Conservation (phyloP, 1,284 basidiomycete genomes). For the Trametes pubescens region DNA sequence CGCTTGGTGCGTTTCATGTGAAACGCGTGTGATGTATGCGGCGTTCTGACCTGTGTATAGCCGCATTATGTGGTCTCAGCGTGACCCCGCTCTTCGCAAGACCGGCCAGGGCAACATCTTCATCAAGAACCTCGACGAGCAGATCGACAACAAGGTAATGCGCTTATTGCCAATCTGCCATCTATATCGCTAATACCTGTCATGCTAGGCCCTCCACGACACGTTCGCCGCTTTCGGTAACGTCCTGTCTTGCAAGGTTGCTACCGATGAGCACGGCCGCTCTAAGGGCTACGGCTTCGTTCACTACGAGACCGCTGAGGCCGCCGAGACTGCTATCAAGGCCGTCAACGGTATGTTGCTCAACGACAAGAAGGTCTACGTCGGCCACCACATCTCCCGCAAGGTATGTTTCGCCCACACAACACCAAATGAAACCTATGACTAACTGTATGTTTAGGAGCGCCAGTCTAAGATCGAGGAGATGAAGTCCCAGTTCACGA, state of each 20-base stretch:
- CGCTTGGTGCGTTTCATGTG: slow-evolving; percentile 73
- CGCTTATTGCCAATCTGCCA: slow-evolving; percentile 17
- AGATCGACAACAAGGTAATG: slow-evolving; percentile 96
- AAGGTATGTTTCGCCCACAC: slow-evolving; percentile 64
- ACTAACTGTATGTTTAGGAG: slow-evolving; percentile 59
- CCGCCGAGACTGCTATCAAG: slow-evolving; percentile 96
- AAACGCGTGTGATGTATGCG: slow-evolving; percentile 1
- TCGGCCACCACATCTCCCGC: slow-evolving; percentile 97
- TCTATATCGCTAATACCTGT: neutral
- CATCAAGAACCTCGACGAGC: slow-evolving; percentile 99
- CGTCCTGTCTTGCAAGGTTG: slow-evolving; percentile 99
- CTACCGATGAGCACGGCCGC: slow-evolving; percentile 90
- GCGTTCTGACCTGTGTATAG: slow-evolving; percentile 46
- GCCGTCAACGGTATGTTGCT: slow-evolving; percentile 99
- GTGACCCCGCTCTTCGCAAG: slow-evolving; percentile 98
- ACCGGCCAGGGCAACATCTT: slow-evolving; percentile 99
- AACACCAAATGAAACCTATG: neutral
- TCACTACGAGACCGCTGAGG: slow-evolving; percentile 98
- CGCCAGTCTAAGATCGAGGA: slow-evolving; percentile 98
- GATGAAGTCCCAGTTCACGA: slow-evolving; percentile 96
- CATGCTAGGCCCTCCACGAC: slow-evolving; percentile 90
- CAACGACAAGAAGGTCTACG: slow-evolving; percentile 99
- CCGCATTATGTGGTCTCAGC: slow-evolving; percentile 99
- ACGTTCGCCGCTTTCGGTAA: slow-evolving; percentile 99
- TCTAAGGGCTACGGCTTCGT: slow-evolving; percentile 99